Percentiles rank a stretch among this genome's conserved stretches.
phyloP scores from a whole-genome alignment of 345 rosid genomes.

The Linum tenue region DNA sequence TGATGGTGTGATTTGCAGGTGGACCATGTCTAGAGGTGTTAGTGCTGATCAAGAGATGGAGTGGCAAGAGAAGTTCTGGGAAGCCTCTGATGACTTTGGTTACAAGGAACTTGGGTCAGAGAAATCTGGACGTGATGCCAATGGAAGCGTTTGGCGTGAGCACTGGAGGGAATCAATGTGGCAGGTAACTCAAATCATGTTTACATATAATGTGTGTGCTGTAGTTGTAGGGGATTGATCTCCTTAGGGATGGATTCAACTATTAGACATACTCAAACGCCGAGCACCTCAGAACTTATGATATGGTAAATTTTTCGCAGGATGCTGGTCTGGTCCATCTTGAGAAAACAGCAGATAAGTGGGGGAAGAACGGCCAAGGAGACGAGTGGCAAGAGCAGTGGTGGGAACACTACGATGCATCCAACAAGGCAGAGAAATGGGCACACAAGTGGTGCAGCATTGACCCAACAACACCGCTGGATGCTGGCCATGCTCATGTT shows the following conservation, averaged over 20 bases:
- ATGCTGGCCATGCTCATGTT: constrained; percentile 89
- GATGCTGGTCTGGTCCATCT: constrained; percentile 60
- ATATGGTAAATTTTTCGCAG: constrained; percentile 24
- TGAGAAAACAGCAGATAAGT: constrained; percentile 90
- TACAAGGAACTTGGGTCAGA: constrained; percentile 95
- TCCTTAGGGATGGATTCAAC: too few species aligned
- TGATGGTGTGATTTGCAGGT: constrained; percentile 78
- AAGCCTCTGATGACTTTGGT: constrained; percentile 83
- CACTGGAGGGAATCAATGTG: constrained; percentile 82
- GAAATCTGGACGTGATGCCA: constrained; percentile 82
- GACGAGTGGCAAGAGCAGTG: constrained; percentile 95
- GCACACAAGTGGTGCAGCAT: constrained; percentile 95
- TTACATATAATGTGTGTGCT: neutral
- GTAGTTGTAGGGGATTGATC: neutral
- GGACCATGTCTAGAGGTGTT: constrained; percentile 87
- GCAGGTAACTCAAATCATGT: constrained; percentile 43
- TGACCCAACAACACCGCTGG: constrained; percentile 67
- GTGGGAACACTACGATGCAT: constrained; percentile 86
- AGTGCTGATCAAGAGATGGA: constrained; percentile 68
- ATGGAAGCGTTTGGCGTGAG: constrained; percentile 83
- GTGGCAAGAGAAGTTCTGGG: constrained; percentile 98
- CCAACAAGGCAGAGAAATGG: constrained; percentile 87
- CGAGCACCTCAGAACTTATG: too few species aligned
- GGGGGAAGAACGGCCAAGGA: constrained; percentile 84
- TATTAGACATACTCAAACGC: too few species aligned